Conservation (phyloP, 768 basidiomycete species). For the Rhodotorula taiwanensis region DNA sequence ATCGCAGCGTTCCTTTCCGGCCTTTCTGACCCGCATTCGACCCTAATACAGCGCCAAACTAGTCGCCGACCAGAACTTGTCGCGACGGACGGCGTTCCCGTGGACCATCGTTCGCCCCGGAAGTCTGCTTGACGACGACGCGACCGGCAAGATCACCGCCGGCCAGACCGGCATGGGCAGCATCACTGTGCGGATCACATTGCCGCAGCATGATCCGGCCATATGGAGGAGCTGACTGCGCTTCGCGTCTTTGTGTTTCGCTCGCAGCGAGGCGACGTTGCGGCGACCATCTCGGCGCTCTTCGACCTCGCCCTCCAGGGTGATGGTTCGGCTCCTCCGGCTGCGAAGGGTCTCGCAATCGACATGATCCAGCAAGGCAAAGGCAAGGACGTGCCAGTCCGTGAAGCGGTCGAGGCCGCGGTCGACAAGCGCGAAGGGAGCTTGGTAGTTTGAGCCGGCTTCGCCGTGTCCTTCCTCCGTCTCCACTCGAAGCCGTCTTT, state of each 20-base stretch:
- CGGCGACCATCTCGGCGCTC: slow-evolving; percentile 50
- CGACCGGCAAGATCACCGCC: slow-evolving; percentile 53
- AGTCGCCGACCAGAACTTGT: slow-evolving; percentile 49
- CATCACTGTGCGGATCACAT: slow-evolving; percentile 55
- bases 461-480: neutral
- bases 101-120: slow-evolving; percentile 67
- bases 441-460: slow-evolving; percentile 41
- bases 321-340: slow-evolving; percentile 41
- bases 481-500: too few relatives aligned
- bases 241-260: too few relatives aligned
- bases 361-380: slow-evolving; percentile 53
- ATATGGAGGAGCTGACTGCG: slow-evolving; percentile 1
- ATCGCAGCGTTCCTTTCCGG: neutral
- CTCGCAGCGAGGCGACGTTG: slow-evolving; percentile 58
- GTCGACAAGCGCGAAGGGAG: slow-evolving; percentile 52
- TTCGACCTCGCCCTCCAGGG: slow-evolving; percentile 45
- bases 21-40: neutral
- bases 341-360: slow-evolving; percentile 55
- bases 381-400: slow-evolving; percentile 48
- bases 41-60: slow-evolving; percentile 45
- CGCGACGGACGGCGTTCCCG: slow-evolving; percentile 54
- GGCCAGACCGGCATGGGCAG: slow-evolving; percentile 54
- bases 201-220: too few relatives aligned
- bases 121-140: slow-evolving; percentile 51
- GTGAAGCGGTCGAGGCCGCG: slow-evolving; percentile 51